Evolutionary conservation across 164 flowering plant genomes (phyloP).

Genomic region (Liriodendron chinense): DNA sequence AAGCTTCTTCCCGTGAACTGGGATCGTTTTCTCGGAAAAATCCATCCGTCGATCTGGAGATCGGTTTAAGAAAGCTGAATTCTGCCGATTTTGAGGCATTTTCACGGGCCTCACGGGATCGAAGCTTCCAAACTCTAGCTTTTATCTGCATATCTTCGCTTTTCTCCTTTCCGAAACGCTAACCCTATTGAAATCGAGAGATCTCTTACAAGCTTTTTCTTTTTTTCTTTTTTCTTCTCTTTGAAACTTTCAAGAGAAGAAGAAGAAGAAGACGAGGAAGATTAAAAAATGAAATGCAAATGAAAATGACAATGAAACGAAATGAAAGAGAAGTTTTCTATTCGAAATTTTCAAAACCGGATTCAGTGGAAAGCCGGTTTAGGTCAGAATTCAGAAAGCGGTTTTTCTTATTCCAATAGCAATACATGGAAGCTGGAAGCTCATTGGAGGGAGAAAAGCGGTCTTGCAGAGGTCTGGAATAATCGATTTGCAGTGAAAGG

Average conservation of each 20-base stretch:
- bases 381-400: not conserved
- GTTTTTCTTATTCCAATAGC: not conserved
- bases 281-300: too few relatives aligned
- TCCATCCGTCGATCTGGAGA: conserved; percentile 51
- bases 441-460: not conserved
- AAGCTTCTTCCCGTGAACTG: conserved; percentile 56
- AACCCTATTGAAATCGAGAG: too few relatives aligned
- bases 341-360: too few relatives aligned
- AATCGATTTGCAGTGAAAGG: not conserved
- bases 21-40: conserved; percentile 22
- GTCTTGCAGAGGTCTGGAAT: not conserved
- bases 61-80: conserved; percentile 74
- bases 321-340: too few relatives aligned
- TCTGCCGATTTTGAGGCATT: conserved; percentile 76
- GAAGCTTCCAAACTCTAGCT: not conserved
- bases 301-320: too few relatives aligned
- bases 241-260: too few relatives aligned
- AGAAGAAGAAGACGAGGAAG: too few relatives aligned
- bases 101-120: conserved; percentile 22
- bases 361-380: not conserved
- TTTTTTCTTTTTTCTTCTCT: too few relatives aligned
- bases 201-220: too few relatives aligned
- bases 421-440: not conserved
- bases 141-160: conserved; percentile 4
- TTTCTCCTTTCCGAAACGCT: not conserved